Evolutionary conservation across 2,329 filamentous ascomycete genomes (phyloP).

Genomic region (Graphilbum fragrans): DNA sequence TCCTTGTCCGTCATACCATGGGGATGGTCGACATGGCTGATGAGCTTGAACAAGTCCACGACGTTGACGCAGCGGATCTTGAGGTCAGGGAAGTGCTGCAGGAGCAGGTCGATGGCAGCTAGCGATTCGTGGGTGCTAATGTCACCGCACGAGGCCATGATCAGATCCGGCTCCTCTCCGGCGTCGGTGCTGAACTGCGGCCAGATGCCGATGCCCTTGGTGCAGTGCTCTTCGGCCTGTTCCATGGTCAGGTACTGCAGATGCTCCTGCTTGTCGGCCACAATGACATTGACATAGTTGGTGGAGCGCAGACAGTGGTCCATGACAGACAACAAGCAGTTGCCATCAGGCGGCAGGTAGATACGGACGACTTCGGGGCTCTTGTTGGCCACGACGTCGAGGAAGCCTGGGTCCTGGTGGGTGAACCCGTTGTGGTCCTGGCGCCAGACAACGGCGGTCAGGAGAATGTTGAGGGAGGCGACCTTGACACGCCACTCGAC

Average conservation of each 20-base stretch:
- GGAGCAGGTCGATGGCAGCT: conserved; percentile 61
- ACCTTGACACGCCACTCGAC: conserved; percentile 65
- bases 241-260: conserved; percentile 67
- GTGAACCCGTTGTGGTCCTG: conserved; percentile 80
- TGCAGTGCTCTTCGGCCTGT: conserved; percentile 61
- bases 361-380: conserved; percentile 69
- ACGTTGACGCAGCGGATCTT: conserved; percentile 73
- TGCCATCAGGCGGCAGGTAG: conserved; percentile 70
- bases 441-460: conserved; percentile 69
- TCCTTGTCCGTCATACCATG: conserved; percentile 58
- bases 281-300: conserved; percentile 75
- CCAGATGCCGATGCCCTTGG: conserved; percentile 70
- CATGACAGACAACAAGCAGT: conserved; percentile 64
- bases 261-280: conserved; percentile 70
- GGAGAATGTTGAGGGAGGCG: conserved; percentile 65
- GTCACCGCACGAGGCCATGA: conserved; percentile 68
- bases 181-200: conserved; percentile 62
- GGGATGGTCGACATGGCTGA: conserved; percentile 56
- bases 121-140: conserved; percentile 63
- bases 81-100: conserved; percentile 58
- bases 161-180: conserved; percentile 55
- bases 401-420: conserved; percentile 62
- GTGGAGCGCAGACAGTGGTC: conserved; percentile 61
- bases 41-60: conserved; percentile 71
- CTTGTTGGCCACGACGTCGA: conserved; percentile 71